Evolutionary conservation across 2,329 filamentous ascomycete species (phyloP), one percentile per base, ranked within the genome.

Genomic region (Rhinocladiella similis): DNA sequence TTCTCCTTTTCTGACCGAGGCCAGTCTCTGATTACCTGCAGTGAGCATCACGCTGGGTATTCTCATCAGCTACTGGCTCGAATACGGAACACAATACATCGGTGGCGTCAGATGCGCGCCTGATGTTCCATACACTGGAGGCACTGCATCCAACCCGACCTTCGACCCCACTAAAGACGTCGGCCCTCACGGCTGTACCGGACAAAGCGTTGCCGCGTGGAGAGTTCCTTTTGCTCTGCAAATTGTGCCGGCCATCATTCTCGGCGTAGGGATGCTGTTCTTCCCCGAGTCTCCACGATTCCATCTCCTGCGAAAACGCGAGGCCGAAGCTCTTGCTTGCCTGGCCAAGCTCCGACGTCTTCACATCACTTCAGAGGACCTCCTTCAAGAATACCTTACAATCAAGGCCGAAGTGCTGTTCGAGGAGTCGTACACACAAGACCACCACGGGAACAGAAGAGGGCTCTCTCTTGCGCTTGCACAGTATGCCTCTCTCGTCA

Each of bases 371-470:
- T 81, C 91, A 66, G 84, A 89, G 54, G 79, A 90, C 0, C 82
- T 92, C 36, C 81, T 87, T 61, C 77, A 91, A 1, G 89, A 92
- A 66, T 91, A 88, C 66, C 80, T 90, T 14, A 89, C 92, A 68
- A 92, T 93, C 73, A 89, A 90, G 70, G 88, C 89, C 0, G 86
- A 90, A 68, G 86, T 84, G 0, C 70, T 88, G n/a, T 93, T 93
- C 63, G 89, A 93, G 71, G 89, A 91, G 73, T 81, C 84, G 27
- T 83, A 83, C 1, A 78, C 86, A 13, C 80, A 81, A 0, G 85
- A 88, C 61, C 7, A 5, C 4, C 77, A 85, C 20, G 90, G 48
- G 7, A 25, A 18, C 22, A 22, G 19, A 13, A 22, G 18, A 7
- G 36, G 14, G 6, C 27, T 38, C 14, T n/a, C 14, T 18, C 50